Percentiles rank a stretch among this genome's conserved stretches.
phyloP scores from a whole-genome alignment of 345 rosid species.

The Boechera retrofracta region DNA sequence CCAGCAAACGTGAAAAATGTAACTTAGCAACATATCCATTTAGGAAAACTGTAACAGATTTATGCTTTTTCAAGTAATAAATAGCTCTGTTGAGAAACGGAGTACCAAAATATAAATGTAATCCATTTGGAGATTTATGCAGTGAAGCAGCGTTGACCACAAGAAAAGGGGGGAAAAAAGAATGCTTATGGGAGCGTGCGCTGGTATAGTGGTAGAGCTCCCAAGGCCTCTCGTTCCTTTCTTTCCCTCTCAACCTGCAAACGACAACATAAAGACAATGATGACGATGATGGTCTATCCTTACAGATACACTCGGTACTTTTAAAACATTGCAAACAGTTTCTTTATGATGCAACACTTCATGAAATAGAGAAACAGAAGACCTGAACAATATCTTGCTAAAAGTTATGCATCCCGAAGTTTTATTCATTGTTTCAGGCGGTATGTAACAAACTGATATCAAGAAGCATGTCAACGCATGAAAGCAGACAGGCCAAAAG shows the following conservation, averaged over 20 bases:
- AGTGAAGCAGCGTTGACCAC: conserved; percentile 23
- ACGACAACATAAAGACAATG: conserved; percentile 6
- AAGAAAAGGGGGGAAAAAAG: neutral
- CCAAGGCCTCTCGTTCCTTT: conserved; percentile 87
- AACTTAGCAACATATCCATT: conserved; percentile 30
- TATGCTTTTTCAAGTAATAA: conserved; percentile 17
- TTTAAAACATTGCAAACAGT: conserved; percentile 2
- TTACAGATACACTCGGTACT: neutral
- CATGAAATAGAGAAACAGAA: neutral
- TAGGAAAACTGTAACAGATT: conserved; percentile 20
- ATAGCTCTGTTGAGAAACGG: conserved; percentile 19
- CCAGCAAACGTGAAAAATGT: conserved; percentile 18
- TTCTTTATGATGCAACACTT: neutral
- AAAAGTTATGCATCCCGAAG: conserved; percentile 16
- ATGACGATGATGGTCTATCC: conserved; percentile 6
- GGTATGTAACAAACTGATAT: neutral
- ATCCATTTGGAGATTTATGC: conserved; percentile 31
- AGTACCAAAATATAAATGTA: conserved; percentile 21
- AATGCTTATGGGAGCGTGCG: conserved; percentile 73
- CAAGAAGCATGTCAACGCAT: neutral
- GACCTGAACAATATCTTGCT: neutral
- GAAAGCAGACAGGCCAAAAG: neutral
- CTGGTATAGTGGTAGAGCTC: conserved; percentile 91
- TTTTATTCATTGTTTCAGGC: neutral
- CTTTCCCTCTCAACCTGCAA: conserved; percentile 85